Evolutionary conservation across 2,329 filamentous ascomycete species (phyloP), one percentile per base, ranked within the genome.

Genomic region (Fusarium liriodendri): DNA sequence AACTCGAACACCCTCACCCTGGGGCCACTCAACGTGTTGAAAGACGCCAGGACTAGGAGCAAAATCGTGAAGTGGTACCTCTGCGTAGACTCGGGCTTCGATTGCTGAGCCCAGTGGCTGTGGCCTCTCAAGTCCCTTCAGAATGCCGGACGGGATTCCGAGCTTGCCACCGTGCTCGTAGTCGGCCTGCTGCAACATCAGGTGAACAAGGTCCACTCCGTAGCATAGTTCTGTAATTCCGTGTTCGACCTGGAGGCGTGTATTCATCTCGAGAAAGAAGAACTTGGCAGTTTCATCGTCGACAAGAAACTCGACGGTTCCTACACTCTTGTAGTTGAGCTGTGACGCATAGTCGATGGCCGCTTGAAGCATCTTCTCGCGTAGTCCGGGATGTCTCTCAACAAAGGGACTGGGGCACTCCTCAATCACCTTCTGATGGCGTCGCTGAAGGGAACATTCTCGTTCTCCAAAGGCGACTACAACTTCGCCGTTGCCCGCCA

Each of bases 141-240:
- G 35, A 57, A 57, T 8, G 6, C 11, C 20, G 1, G 54, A 57
- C 16, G 54, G 54, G 8, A 57, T 57, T 37, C 73, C 73, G 7
- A 60, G 59, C 18, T 66, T 57, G 0, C 67, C 70, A 11, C 61
- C 70, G 9, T 66, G 70, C 45, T 76, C 70, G 20, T 67, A 66
- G n/a, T 82, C 79, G 0, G 82, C 82, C 33, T 83, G 82, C 16
- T 62, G 70, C 20, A 84, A 72, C 83, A 85, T 84, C 27, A 84
- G 63, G 18, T 90, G 86, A 1, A 95, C 93, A 14, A 95, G 84
- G 77, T 95, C 93, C 62, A 93, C 88, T 0, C 89, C 90, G 13
- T 92, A 94, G 16, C 94, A 91, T 88, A 94, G 90, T 79, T 95
- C 93, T 0, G 93, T 95, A 9, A 95, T 91, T 0, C 93, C 92